Percentiles rank a stretch among this genome's conserved stretches.
phyloP scores from a whole-genome alignment of 2,329 filamentous ascomycete genomes.

The Hymenoscyphus scutula region DNA sequence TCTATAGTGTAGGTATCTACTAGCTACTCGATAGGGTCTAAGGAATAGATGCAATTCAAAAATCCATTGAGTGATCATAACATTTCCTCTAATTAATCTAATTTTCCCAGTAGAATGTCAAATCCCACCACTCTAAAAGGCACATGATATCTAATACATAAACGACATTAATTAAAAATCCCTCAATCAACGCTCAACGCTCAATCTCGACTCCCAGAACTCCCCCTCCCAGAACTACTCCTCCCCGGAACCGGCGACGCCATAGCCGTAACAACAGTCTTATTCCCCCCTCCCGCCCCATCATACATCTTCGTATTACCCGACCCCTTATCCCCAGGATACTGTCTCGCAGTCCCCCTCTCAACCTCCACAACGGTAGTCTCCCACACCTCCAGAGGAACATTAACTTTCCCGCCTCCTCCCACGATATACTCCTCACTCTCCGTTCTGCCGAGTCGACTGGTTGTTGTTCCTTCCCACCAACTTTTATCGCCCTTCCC shows the following conservation, averaged over 20 bases:
- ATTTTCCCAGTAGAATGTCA: background rate
- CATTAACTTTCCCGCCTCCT: conserved; percentile 6
- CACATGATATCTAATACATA: background rate
- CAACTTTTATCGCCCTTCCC: conserved; percentile 16
- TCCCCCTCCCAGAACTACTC: background rate
- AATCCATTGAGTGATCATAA: too few relatives aligned
- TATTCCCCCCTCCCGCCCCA: background rate
- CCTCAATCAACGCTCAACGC: background rate
- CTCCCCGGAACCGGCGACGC: background rate
- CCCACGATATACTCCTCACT: conserved; percentile 27
- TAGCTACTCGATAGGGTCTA: too few relatives aligned
- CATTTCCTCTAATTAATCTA: too few relatives aligned
- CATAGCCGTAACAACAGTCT: background rate
- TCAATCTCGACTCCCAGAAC: too few relatives aligned
- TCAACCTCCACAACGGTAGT: conserved; percentile 26
- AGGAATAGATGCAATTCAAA: too few relatives aligned
- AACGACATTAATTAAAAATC: background rate
- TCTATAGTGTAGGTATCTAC: too few relatives aligned
- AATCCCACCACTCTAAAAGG: background rate
- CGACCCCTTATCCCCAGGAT: background rate
- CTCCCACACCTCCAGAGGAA: conserved; percentile 29
- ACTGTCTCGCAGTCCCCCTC: conserved; percentile 10
- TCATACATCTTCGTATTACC: background rate
- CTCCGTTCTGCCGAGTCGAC: conserved; percentile 19
- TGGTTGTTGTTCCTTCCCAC: conserved; percentile 22